Evolutionary conservation across 2,329 filamentous ascomycete species (phyloP).

Genomic region (Xylariaceae sp.): DNA sequence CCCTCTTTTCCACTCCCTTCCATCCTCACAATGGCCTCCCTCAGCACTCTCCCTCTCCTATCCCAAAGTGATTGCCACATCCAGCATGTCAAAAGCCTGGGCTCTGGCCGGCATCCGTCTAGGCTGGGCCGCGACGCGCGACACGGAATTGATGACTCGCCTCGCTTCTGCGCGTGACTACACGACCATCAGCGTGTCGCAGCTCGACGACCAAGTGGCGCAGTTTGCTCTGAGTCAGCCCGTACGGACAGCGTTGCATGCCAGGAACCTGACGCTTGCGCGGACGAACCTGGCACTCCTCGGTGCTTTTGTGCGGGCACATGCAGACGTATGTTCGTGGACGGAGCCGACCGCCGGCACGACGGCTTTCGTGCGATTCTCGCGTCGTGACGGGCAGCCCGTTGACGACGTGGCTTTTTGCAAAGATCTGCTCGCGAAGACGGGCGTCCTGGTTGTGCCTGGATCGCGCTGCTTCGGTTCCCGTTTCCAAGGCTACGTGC

Average conservation of each 20-base stretch:
- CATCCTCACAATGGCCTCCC: slow-evolving; percentile 39
- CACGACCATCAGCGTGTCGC: slow-evolving; percentile 81
- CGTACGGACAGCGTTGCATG: slow-evolving; percentile 39
- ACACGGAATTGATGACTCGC: slow-evolving; percentile 54
- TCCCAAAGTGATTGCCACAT: slow-evolving; percentile 63
- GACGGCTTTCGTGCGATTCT: slow-evolving; percentile 70
- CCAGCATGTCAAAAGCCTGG: slow-evolving; percentile 83
- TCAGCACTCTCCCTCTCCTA: slow-evolving; percentile 70
- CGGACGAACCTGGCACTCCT: slow-evolving; percentile 56
- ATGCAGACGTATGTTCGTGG: slow-evolving; percentile 59
- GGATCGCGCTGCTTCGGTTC: slow-evolving; percentile 68
- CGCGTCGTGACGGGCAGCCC: slow-evolving; percentile 49
- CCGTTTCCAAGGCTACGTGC: slow-evolving; percentile 64
- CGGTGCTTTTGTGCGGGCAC: slow-evolving; percentile 56
- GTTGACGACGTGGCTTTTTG: slow-evolving; percentile 72
- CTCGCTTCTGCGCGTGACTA: slow-evolving; percentile 68
- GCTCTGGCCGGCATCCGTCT: slow-evolving; percentile 74
- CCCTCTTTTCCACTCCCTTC: slow-evolving; percentile 68
- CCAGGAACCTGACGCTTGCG: slow-evolving; percentile 59
- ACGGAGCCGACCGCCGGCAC: slow-evolving; percentile 71
- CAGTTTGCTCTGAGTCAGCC: slow-evolving; percentile 60
- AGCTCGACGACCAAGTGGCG: slow-evolving; percentile 73
- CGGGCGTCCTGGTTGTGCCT: slow-evolving; percentile 69
- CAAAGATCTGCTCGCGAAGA: slow-evolving; percentile 59
- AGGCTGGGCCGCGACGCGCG: slow-evolving; percentile 74